Base-by-base conservation (phyloP, 2,329 filamentous ascomycete species). In the Boeremia lycopersici region DNA sequence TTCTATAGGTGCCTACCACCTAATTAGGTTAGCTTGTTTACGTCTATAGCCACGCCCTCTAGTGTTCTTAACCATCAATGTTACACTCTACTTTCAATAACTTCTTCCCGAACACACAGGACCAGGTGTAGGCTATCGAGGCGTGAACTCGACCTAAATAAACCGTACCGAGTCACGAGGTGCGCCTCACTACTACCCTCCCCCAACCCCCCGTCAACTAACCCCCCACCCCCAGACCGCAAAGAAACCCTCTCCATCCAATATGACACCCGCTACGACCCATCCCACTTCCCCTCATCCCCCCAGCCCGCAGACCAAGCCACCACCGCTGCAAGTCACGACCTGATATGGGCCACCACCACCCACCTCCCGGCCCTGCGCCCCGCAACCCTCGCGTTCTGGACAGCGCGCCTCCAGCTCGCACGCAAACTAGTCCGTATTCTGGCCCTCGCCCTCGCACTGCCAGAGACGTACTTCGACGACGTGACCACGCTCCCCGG, bases 381-480 rank as follows among this genome's bases (percentile, higher is more conserved):
- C 56, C 57, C 75, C 0, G 76, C 78, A 13, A 70, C 78, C 2
- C 59, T 83, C 7, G 60, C 60, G 0, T 84, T 85, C 63, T 84
- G 79, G 76, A 67, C 71, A 15, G 69, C 75, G 6, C 81, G 81
- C 33, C 73, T 87, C 10, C 72, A 60, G 0, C 74, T 87, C 1
- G 80, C 83, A 0, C 76, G 84, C 25, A 77, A 75, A 31, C 67
- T 87, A 19, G 77, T 83, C 4, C 73, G 76, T 4, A 70, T 79
- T 6, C 85, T 87, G 60, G 84, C 85, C 0, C 73, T 87, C 2
- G 80, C 79, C 4, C 75, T 87, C 1, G 77, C 78, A 6, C 71
- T 86, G 5, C 76, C 79, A 0, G 84, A 87, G 60, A 64, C 77
- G 30, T 81, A 82, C 50, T 86, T 86, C 63, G 83, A 86, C 55